Evolutionary conservation across 2,329 filamentous ascomycete species (phyloP), one percentile per base, ranked within the genome.

Genomic region (Biscogniauxia marginata): DNA sequence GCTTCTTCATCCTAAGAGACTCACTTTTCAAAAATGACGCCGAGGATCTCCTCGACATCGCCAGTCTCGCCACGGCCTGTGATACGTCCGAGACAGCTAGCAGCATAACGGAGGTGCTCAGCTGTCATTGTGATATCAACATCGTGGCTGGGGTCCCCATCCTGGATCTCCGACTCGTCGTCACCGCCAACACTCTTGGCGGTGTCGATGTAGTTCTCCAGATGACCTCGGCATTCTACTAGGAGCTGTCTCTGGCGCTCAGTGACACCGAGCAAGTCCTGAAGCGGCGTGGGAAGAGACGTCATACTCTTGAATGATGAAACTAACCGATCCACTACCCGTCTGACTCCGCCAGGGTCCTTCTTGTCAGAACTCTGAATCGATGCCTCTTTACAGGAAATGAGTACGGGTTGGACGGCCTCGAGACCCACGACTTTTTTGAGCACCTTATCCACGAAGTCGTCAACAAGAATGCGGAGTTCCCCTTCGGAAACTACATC

Each of bases 1-100:
- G n/a, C n/a, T n/a, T n/a, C n/a, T n/a, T n/a, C n/a, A n/a, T n/a
- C n/a, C n/a, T n/a, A 54, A 34, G 51, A 44, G 34, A 84, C 84
- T 79, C 77, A 96, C 90, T 96, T 98, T 73, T 98, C 93, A 76
- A 99, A 99, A 3, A 99, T 93, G 20, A 99, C 93, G 0, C 95
- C 95, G 46, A 99, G 76, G 7, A 99, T 91, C 70, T 98, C 95
- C 71, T 99, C 93, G 16, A 98, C 91, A 73, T 98, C 93, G 2
- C 92, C 90, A 44, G 83, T 84, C 65, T 92, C 90, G 0, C 92
- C 93, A 54, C 85, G 85, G 0, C 95, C 95, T 1, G 92, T 98
- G 65, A 98, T 96, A 55, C 86, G 85, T 1, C 91, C 89, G n/a
- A 97, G 79, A 60, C 85, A 87, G 52, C 87, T 84, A 0, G 91